Evolutionary conservation across 2,329 filamentous ascomycete species (phyloP), one percentile per base, ranked within the genome.

Genomic region (Sporothrix pseudoabietina): DNA sequence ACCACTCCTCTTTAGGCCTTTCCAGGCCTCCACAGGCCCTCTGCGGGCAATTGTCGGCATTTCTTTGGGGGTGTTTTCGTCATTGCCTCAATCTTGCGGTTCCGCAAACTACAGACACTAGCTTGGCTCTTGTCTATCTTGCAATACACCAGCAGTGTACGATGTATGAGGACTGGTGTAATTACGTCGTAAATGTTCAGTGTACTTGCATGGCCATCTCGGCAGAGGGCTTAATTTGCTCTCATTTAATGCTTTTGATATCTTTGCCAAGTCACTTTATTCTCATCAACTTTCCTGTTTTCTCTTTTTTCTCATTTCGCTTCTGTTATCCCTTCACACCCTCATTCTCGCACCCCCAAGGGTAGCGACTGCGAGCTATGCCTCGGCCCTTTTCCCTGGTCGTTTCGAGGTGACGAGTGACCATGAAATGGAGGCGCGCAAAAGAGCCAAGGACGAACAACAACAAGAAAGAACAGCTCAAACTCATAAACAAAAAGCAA

Each of bases 21-120:
- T 44, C 12, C 14, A 44, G 61, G 12, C 39, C n/a, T 47, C 61
- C 41, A 2, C 12, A 19, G 22, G n/a, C 39, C 44, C 44, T 49
- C 12, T 49, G 44, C 19, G 19, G 44, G 14, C 16, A 30, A 3
- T 16, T n/a, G 30, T n/a, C 35, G 57, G 57, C 12, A 44, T 14
- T 19, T 7, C 6, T 47, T 44, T 16, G 22, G 61, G 39, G 19
- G 9, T 30, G 61, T 66, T 22, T 66, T 26, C 14, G 22, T n/a
- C 39, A 30, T 47, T 44, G 39, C 22, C 61, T 47, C 41, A 12
- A 61, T 44, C 61, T 47, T 66, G 61, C 61, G 61, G 61, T 66
- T 66, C 61, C 61, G 61, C 61, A 66, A 30, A 16, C 39, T 66
- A 26, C 47, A 66, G 61, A 47, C 61, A 66, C 39, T 66, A 66